Evolutionary conservation across 345 rosid species (phyloP).

Genomic region (Zanthoxylum bungeanum): DNA sequence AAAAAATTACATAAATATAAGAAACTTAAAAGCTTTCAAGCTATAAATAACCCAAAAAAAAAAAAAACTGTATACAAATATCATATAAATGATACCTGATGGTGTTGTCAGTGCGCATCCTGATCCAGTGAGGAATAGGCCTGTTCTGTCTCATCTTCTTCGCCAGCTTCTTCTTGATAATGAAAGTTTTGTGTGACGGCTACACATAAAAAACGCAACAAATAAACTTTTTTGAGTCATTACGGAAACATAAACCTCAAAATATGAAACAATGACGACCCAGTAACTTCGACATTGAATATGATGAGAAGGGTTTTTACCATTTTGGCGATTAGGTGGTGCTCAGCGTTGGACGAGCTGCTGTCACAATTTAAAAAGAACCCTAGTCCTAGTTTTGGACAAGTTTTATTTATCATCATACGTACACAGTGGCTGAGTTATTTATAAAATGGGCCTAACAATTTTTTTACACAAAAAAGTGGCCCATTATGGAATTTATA

Average conservation of each 20-base stretch:
- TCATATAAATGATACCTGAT: conserved; percentile 34
- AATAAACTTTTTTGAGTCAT: no score
- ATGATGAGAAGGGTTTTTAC: background rate
- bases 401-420: no score
- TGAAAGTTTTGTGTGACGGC: conserved; percentile 47
- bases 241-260: no score
- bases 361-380: no score
- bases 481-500: no score
- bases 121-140: conserved; percentile 80
- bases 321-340: background rate
- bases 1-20: background rate
- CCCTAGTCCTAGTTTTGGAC: no score
- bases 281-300: background rate
- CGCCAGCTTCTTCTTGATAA: conserved; percentile 60
- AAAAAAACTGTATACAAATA: background rate
- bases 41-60: background rate
- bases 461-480: no score
- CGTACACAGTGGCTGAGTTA: no score
- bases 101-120: conserved; percentile 65
- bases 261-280: background rate
- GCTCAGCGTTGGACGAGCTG: background rate
- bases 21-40: background rate
- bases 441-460: no score
- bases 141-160: conserved; percentile 80
- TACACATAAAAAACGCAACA: background rate